Conservation (phyloP, 305 asterid genomes). For the Fraxinus sp. region DNA sequence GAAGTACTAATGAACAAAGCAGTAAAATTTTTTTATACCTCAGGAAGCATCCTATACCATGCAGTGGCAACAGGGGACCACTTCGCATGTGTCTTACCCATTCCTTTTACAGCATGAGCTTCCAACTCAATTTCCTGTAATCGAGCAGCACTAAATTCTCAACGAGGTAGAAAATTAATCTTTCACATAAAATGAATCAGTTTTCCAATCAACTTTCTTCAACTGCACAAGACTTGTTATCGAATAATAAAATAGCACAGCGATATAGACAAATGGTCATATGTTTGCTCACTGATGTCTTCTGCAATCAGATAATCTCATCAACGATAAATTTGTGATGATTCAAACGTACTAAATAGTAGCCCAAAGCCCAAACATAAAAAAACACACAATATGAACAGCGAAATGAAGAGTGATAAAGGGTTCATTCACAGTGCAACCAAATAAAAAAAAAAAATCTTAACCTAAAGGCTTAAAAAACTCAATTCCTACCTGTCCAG, state of each 20-base stretch:
- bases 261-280: not conserved
- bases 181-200: not conserved
- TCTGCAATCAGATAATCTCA: conserved; percentile 4
- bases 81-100: conserved; percentile 92
- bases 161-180: conserved; percentile 10
- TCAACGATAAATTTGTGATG: not conserved
- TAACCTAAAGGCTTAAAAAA: not conserved
- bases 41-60: conserved; percentile 97
- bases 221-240: not conserved
- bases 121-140: conserved; percentile 89
- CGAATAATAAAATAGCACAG: not conserved
- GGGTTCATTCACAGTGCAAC: not conserved
- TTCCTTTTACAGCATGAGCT: conserved; percentile 94
- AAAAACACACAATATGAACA: not conserved
- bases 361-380: not conserved
- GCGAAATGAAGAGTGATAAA: not conserved
- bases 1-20: not conserved
- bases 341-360: not conserved
- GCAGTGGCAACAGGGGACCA: conserved; percentile 99
- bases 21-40: conserved; percentile 42
- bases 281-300: not conserved
- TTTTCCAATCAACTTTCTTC: not conserved
- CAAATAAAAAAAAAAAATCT: not conserved
- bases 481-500: conserved; percentile 65
- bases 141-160: conserved; percentile 8